Conservation (phyloP, 129 eudicot species). For the Escallonia rubra region DNA sequence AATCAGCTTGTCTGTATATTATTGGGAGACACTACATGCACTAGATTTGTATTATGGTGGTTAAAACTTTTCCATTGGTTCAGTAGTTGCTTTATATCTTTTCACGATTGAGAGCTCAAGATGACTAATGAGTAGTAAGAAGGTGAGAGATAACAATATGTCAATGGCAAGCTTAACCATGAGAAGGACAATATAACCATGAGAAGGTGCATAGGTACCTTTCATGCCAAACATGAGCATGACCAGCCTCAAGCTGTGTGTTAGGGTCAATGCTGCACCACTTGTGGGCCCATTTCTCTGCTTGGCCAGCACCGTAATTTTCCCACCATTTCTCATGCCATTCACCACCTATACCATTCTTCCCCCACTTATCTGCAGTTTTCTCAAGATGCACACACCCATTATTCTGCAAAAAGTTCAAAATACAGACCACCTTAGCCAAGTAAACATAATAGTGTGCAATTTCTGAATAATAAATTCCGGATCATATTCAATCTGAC, state of each 20-base stretch:
- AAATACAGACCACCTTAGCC: background rate
- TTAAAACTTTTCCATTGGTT: no score
- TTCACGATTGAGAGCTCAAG: no score
- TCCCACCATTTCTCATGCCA: slow-evolving; percentile 98
- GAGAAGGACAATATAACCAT: no score
- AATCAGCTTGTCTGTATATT: no score
- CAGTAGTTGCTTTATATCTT: no score
- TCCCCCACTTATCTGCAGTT: slow-evolving; percentile 95
- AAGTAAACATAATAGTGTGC: background rate
- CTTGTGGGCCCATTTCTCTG: slow-evolving; percentile 96
- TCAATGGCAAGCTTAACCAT: no score
- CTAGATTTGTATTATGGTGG: no score
- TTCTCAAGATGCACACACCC: slow-evolving; percentile 78
- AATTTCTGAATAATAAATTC: background rate
- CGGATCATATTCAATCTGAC: background rate
- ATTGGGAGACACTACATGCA: no score
- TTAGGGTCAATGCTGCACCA: slow-evolving; percentile 92
- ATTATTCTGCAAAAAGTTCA: slow-evolving; percentile 47
- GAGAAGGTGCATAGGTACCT: slow-evolving; percentile 35
- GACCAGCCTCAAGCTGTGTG: slow-evolving; percentile 80
- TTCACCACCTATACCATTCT: slow-evolving; percentile 70
- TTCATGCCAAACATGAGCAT: slow-evolving; percentile 99
- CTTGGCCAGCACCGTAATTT: slow-evolving; percentile 76
- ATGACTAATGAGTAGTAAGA: no score
- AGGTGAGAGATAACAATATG: no score